Conservation (phyloP, 768 basidiomycete genomes). For the Glaciozyma antarctica region DNA sequence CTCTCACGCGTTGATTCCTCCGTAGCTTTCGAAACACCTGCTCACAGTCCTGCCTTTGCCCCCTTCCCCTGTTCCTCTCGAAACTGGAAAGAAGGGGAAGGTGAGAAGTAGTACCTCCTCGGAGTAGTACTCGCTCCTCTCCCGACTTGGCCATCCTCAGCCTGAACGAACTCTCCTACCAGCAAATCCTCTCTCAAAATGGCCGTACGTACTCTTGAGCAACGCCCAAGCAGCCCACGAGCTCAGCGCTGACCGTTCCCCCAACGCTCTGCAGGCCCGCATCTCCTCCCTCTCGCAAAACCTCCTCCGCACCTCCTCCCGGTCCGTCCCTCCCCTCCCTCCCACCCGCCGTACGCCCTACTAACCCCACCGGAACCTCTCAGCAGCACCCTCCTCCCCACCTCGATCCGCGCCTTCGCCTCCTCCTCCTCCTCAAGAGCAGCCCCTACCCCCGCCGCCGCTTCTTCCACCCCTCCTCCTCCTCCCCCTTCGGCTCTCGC, state of each 20-base stretch:
- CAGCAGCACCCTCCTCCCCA: not conserved
- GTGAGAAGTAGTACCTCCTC: no score
- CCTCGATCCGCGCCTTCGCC: not conserved
- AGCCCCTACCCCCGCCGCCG: slow-evolving; percentile 1
- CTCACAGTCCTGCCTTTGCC: no score
- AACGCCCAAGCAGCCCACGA: not conserved
- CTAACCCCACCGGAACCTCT: not conserved
- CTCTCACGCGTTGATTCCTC: no score
- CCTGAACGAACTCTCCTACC: no score
- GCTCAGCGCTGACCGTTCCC: not conserved
- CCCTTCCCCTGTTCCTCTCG: no score
- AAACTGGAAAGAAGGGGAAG: no score
- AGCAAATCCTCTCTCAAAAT: no score
- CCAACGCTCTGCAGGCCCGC: not conserved
- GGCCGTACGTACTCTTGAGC: no score
- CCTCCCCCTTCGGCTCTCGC: not conserved
- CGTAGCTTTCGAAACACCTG: no score
- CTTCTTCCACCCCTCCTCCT: slow-evolving; percentile 8
- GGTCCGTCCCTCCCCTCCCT: not conserved
- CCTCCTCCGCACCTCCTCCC: not conserved
- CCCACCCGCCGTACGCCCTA: not conserved
- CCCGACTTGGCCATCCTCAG: no score
- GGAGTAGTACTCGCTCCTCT: no score
- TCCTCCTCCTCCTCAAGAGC: not conserved
- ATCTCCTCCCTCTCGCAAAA: slow-evolving; percentile 6